phyloP scores from a whole-genome alignment of 2,329 filamentous ascomycete genomes.

The Aspergillus fumigatus region DNA sequence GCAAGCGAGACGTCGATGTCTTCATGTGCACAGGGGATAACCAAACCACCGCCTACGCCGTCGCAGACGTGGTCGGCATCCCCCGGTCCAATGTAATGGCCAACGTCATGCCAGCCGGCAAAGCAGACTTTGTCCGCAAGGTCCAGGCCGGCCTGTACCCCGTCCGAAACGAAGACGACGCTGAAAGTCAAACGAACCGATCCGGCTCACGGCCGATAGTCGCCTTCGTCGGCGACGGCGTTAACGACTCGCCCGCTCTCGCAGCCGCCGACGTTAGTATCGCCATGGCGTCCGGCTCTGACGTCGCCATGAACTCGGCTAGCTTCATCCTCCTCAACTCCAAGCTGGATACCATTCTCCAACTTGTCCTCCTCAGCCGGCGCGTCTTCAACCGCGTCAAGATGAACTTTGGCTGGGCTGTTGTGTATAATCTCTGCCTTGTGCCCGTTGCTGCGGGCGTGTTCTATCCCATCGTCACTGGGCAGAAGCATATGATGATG shows the following conservation, averaged over 20 bases:
- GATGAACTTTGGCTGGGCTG: constrained; percentile 82
- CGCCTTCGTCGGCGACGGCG: constrained; percentile 81
- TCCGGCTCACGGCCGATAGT: constrained; percentile 51
- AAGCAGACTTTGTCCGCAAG: constrained; percentile 47
- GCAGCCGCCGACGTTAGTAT: constrained; percentile 78
- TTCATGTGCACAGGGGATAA: constrained; percentile 97
- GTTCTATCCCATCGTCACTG: constrained; percentile 58
- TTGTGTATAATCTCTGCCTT: constrained; percentile 73
- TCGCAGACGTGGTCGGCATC: constrained; percentile 73
- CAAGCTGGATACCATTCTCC: constrained; percentile 64
- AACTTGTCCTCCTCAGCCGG: constrained; percentile 66
- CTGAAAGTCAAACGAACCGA: constrained; percentile 8
- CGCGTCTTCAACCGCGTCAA: constrained; percentile 73
- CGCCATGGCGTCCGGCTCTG: constrained; percentile 73
- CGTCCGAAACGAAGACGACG: constrained; percentile 1
- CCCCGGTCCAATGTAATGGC: constrained; percentile 70
- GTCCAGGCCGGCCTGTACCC: constrained; percentile 27
- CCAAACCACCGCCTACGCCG: constrained; percentile 72
- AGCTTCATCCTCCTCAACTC: constrained; percentile 76
- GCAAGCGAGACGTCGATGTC: constrained; percentile 63
- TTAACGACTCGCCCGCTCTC: constrained; percentile 80
- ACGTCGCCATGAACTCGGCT: constrained; percentile 76
- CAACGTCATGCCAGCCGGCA: constrained; percentile 79
- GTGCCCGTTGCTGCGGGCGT: constrained; percentile 78
- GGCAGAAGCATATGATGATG: constrained; percentile 30